Evolutionary conservation across 2,329 filamentous ascomycete genomes (phyloP).

Genomic region (Phialocephala subalpina): DNA sequence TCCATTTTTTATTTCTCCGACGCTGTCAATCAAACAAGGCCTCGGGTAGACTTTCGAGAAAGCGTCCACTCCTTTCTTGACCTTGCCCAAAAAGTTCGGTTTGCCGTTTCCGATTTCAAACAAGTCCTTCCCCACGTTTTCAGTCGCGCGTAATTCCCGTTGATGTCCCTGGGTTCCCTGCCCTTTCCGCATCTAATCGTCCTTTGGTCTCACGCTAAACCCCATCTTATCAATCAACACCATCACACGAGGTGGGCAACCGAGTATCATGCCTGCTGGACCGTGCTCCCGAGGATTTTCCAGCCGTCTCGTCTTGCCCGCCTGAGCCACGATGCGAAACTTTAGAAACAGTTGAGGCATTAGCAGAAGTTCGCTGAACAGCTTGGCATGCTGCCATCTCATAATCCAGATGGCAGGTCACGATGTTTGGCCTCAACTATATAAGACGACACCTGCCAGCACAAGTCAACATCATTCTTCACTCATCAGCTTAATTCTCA

Average conservation of each 20-base stretch:
- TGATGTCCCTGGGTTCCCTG: not conserved
- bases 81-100: not conserved
- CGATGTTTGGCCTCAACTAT: slow-evolving; percentile 15
- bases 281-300: not conserved
- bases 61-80: not conserved
- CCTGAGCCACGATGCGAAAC: slow-evolving; percentile 16
- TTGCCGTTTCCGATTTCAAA: not conserved
- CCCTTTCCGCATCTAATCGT: not conserved
- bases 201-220: not conserved
- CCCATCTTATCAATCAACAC: not conserved
- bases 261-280: not conserved
- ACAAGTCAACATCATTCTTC: not conserved
- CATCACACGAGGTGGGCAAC: not conserved
- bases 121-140: not conserved
- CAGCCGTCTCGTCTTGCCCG: not conserved
- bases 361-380: slow-evolving; percentile 6
- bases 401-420: slow-evolving; percentile 5
- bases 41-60: not conserved
- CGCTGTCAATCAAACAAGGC: not conserved
- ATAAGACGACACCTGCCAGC: slow-evolving; percentile 20
- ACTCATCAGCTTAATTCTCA: not conserved
- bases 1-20: not conserved
- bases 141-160: not conserved
- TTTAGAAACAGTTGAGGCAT: not conserved
- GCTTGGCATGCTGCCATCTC: slow-evolving; percentile 1